phyloP scores from a whole-genome alignment of 768 basidiomycete genomes.

The Lactifluus piperatus region DNA sequence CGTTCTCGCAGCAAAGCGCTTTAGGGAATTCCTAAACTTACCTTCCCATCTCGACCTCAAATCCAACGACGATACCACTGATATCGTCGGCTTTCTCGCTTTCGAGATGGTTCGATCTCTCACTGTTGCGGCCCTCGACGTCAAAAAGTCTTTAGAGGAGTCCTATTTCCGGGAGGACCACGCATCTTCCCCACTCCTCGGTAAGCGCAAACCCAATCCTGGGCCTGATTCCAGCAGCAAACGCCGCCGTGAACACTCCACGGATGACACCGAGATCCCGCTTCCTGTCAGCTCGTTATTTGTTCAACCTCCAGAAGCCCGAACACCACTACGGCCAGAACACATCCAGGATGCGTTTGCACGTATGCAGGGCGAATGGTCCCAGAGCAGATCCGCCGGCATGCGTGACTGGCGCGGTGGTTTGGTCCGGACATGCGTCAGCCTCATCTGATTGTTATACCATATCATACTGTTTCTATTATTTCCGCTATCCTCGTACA shows the following conservation, averaged over 20 bases:
- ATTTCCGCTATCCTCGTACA: slow-evolving; percentile 4
- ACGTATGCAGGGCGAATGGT: slow-evolving; percentile 82
- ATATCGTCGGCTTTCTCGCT: slow-evolving; percentile 93
- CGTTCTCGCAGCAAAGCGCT: slow-evolving; percentile 68
- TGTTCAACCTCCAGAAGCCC: slow-evolving; percentile 71
- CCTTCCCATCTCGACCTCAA: slow-evolving; percentile 81
- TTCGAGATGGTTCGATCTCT: slow-evolving; percentile 96
- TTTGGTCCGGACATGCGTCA: slow-evolving; percentile 67
- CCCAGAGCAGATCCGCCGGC: slow-evolving; percentile 72
- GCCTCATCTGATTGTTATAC: slow-evolving; percentile 60
- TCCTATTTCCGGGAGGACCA: slow-evolving; percentile 59
- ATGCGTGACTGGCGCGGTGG: slow-evolving; percentile 90
- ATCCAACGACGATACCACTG: slow-evolving; percentile 88
- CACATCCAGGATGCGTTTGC: slow-evolving; percentile 91
- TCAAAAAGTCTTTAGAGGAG: slow-evolving; percentile 74
- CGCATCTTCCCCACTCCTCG: slow-evolving; percentile 48
- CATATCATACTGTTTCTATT: background rate
- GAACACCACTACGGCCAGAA: slow-evolving; percentile 68
- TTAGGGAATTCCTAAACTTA: slow-evolving; percentile 89
- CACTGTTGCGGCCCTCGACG: slow-evolving; percentile 77
- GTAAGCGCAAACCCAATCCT: slow-evolving; percentile 54
- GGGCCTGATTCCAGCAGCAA: slow-evolving; percentile 30
- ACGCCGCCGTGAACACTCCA: slow-evolving; percentile 49
- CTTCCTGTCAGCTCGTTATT: slow-evolving; percentile 68
- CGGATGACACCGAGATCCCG: slow-evolving; percentile 51